Conservation (phyloP, 1,139 yeast species). For the Magnusiomyces suaveolens region DNA sequence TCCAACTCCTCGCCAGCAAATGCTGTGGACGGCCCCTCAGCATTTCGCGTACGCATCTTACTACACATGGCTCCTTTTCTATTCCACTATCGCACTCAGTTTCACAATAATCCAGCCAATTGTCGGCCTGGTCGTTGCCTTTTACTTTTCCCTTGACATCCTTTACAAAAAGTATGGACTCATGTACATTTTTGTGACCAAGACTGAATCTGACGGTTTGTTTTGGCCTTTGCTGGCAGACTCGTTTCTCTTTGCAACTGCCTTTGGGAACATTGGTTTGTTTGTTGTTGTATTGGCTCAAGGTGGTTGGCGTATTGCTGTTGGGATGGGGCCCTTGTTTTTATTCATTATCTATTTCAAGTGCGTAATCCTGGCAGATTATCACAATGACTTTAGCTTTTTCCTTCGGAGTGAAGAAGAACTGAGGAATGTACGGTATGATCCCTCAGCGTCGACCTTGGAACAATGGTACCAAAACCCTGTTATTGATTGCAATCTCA, state of each 20-base stretch:
- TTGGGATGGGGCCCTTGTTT: slow-evolving; percentile 29
- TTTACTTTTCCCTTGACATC: slow-evolving; percentile 29
- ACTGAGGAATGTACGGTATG: slow-evolving; percentile 18
- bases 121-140: slow-evolving; percentile 30
- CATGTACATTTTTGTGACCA: slow-evolving; percentile 33
- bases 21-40: slow-evolving; percentile 33
- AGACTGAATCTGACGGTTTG: slow-evolving; percentile 34
- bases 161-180: slow-evolving; percentile 33
- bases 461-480: slow-evolving; percentile 29
- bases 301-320: slow-evolving; percentile 31
- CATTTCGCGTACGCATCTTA: slow-evolving; percentile 31
- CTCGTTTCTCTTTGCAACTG: slow-evolving; percentile 30
- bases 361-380: slow-evolving; percentile 15
- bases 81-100: slow-evolving; percentile 33
- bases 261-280: slow-evolving; percentile 33
- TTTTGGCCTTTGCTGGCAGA: slow-evolving; percentile 35
- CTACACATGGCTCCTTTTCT: slow-evolving; percentile 32
- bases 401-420: slow-evolving; percentile 25
- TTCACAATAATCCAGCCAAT: slow-evolving; percentile 36
- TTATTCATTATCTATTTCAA: slow-evolving; percentile 28
- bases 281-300: slow-evolving; percentile 35
- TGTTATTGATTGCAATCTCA: slow-evolving; percentile 24
- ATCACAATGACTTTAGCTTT: slow-evolving; percentile 26
- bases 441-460: slow-evolving; percentile 18
- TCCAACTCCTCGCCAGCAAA: slow-evolving; percentile 34